These are phyloP conservation scores for Penicillium janthinellum DNA, from an alignment of 2,329 filamentous ascomycete genomes.

Conservation along the genomic window DNA sequence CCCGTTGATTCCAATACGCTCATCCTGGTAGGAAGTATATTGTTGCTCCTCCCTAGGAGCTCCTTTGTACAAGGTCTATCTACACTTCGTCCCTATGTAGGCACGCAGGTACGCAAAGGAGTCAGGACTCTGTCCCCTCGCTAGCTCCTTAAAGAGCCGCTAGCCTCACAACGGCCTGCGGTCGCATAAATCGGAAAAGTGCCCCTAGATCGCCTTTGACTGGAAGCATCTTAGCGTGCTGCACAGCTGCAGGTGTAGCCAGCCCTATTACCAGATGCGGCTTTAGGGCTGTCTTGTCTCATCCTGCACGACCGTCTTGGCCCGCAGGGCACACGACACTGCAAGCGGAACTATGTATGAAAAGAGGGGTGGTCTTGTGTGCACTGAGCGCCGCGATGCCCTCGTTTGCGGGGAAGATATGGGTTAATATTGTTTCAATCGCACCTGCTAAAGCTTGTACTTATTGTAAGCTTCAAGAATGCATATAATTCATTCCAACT, in stretches of 20 bases:
- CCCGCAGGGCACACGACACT: constrained; percentile 21
- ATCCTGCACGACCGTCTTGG: constrained; percentile 4
- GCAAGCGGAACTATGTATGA: background rate
- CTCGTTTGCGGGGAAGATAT: constrained; percentile 1
- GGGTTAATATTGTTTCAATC: background rate
- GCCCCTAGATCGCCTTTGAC: constrained; percentile 8
- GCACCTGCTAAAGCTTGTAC: background rate
- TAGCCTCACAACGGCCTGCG: background rate
- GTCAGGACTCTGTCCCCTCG: background rate
- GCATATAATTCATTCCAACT: background rate
- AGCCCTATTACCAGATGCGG: constrained; percentile 29
- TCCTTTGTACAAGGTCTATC: too few species aligned
- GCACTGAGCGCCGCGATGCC: background rate
- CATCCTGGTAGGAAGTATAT: background rate
- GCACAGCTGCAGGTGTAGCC: constrained; percentile 3
- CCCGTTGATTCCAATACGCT: background rate
- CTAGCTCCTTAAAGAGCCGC: background rate
- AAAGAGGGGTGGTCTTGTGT: background rate
- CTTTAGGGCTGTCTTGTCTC: constrained; percentile 24
- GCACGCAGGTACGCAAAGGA: background rate
- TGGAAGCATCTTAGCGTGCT: constrained; percentile 2
- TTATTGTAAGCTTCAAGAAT: background rate
- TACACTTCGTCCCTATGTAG: background rate
- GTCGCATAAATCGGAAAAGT: background rate
- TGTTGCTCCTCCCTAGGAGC: background rate